These are phyloP conservation scores for Selaginella tamariscina DNA, from an alignment of 75 land plant species.

Conservation along the genomic window DNA sequence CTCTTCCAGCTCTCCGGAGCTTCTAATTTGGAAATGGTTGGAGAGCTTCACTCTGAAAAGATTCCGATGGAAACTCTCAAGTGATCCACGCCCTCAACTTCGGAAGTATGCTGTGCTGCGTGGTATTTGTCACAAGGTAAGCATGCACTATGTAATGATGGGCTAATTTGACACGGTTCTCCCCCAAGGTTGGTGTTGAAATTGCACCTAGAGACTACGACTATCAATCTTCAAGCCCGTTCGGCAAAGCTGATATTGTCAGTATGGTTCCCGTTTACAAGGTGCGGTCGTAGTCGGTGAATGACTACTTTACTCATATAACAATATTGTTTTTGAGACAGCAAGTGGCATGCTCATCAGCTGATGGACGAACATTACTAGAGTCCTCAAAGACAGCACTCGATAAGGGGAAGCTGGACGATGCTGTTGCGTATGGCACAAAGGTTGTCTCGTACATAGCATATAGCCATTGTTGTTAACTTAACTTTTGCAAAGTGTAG, in stretches of 20 bases:
- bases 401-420: conserved; percentile 93
- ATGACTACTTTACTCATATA: background rate
- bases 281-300: conserved; percentile 22
- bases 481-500: conserved; percentile 18
- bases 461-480: background rate
- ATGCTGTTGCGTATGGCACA: conserved; percentile 76
- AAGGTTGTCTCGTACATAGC: conserved; percentile 34
- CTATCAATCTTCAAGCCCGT: conserved; percentile 53
- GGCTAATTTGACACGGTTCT: background rate
- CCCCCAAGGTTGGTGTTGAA: conserved; percentile 70
- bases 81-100: conserved; percentile 29
- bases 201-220: conserved; percentile 72
- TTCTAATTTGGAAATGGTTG: conserved; percentile 66
- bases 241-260: conserved; percentile 51
- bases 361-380: conserved; percentile 74
- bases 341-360: conserved; percentile 98
- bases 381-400: conserved; percentile 92
- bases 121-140: conserved; percentile 81
- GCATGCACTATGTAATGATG: background rate
- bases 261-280: conserved; percentile 90
- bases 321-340: conserved; percentile 22
- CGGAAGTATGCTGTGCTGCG: conserved; percentile 72
- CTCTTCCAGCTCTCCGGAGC: conserved; percentile 18
- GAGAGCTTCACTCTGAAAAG: conserved; percentile 52
- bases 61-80: conserved; percentile 56